Evolutionary conservation across 306 rosid genomes (phyloP), one percentile per base, ranked within the genome.

Genomic region (Morella rubra): DNA sequence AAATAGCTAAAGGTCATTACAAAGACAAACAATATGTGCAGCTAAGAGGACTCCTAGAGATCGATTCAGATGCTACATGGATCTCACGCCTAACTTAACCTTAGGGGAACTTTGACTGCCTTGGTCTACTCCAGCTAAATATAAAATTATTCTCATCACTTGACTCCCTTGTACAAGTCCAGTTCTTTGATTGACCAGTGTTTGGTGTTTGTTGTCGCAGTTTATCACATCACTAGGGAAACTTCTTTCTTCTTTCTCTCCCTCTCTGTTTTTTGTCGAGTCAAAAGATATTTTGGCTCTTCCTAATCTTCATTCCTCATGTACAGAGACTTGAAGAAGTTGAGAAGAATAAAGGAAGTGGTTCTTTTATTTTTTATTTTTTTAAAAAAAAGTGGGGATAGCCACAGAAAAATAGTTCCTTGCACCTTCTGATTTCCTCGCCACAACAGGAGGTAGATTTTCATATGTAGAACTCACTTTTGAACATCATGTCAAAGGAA

Each of bases 11-110:
- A 8, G 51, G 65, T 24, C 7, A 41, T 7, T 7, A 10, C 49
- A 18, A 42, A 41, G 7, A 9, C 50, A 18, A 37, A 3, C 4
- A 24, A 59, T 13, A 65, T 16, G 19, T 40, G 49, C 13, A 15
- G 71, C 4, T 8, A n/a, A 65, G 71, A 64, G 12, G 19, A 1
- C 46, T 62, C 69, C 44, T 40, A 41, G 50, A 65, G 27, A 41
- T 18, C 8, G 20, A 65, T 65, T 65, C 50, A 65, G 70, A 40
- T 42, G 50, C 71, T 41, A 42, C 6, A 65, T 42, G 18, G 16
- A 60, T 60, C 67, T 60, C 67, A 42, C 12, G 14, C 22, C 70
- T 64, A 64, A 41, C 14, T 64, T 40, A 37, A 64, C 70, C 47
- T 16, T 40, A 64, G 11, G 70, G 14, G 18, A 64, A 40, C 6